phyloP scores from a whole-genome alignment of 768 basidiomycete species.

The Boletus rubescentipes region DNA sequence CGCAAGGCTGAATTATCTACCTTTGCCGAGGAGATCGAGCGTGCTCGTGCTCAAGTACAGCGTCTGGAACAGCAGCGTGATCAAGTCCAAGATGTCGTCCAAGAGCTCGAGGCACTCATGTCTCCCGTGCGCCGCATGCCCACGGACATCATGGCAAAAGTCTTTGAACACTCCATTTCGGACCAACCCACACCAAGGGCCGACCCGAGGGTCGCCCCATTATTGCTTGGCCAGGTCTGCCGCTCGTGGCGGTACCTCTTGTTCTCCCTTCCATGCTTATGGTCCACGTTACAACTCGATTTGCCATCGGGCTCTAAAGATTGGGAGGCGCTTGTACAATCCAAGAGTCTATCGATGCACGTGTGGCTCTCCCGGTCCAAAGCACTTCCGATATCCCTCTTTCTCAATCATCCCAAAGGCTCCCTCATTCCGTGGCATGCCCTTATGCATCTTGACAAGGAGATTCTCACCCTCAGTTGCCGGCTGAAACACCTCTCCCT shows the following conservation, averaged over 20 bases:
- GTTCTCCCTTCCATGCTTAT: slow-evolving; percentile 28
- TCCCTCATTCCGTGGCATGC: slow-evolving; percentile 25
- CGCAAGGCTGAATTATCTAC: slow-evolving; percentile 13
- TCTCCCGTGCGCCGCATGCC: slow-evolving; percentile 34
- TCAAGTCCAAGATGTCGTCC: slow-evolving; percentile 12
- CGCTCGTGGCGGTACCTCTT: slow-evolving; percentile 32
- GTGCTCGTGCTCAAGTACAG: slow-evolving; percentile 20
- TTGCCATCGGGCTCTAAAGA: slow-evolving; percentile 18
- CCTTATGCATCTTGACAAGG: slow-evolving; percentile 31
- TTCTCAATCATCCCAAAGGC: slow-evolving; percentile 22
- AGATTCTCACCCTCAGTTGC: slow-evolving; percentile 25
- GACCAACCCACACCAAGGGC: slow-evolving; percentile 9
- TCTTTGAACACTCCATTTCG: slow-evolving; percentile 25
- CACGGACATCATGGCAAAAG: slow-evolving; percentile 28
- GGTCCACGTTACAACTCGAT: slow-evolving; percentile 24
- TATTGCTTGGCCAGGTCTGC: slow-evolving; percentile 32
- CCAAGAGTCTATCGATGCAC: slow-evolving; percentile 28
- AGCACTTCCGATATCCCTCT: slow-evolving; percentile 27
- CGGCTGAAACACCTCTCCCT: slow-evolving; percentile 22
- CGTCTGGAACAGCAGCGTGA: slow-evolving; percentile 19
- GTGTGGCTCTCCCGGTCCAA: slow-evolving; percentile 32
- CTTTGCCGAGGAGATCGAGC: slow-evolving; percentile 20
- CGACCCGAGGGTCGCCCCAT: slow-evolving; percentile 17
- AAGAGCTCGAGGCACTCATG: slow-evolving; percentile 26
- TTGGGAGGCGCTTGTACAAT: slow-evolving; percentile 29